Base-by-base conservation (phyloP, 2,329 filamentous ascomycete genomes). In the Trichoderma endophyticum region DNA sequence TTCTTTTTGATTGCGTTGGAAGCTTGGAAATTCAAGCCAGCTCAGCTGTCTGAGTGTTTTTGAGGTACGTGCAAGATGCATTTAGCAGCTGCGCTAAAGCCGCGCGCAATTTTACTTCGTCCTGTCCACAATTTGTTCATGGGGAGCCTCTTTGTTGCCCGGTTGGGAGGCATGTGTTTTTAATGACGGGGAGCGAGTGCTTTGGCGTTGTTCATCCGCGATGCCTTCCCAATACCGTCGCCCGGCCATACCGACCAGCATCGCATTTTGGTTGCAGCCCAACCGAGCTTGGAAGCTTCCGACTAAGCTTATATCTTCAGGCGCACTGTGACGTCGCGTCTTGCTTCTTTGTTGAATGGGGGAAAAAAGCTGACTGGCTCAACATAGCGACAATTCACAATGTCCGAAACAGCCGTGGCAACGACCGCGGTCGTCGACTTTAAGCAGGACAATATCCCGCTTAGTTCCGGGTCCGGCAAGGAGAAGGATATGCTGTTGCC, bases 401-500 rank as follows among this genome's bases (percentile, higher is more conserved):
- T 82, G 81, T 77, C 80, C 74, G 79, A 79, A 70, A 77, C 77
- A 71, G 77, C 74, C 71, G 76, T 77, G 71, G 66, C 75, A 72
- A 72, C 75, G 65, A 77, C 76, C 64, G 62, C 73, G 67, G 71
- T 73, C 71, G 75, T 78, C 77, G 77, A 81, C 73, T 79, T 78
- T 64, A 81, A 82, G 73, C 75, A 72, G 73, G 80, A 82, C 73
- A 80, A 79, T 74, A 75, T 79, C 72, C 77, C 79, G 67, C 77
- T 76, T 65, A 75, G 78, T 66, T 75, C 78, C 74, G 82, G 83
- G 60, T 82, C 82, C 79, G 80, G 83, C 63, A 85, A 84, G 75
- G 83, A 85, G 73, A 82, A 82, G 75, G 82, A 83, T 60, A 77
- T 79, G 72, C 75, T 83, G 72, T 77, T 81, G 36, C 79, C 82